Percentiles rank a stretch among this genome's conserved stretches.
These are phyloP conservation scores for Suillus luteus DNA, from an alignment of 768 basidiomycete species.

Conservation along the genomic window DNA sequence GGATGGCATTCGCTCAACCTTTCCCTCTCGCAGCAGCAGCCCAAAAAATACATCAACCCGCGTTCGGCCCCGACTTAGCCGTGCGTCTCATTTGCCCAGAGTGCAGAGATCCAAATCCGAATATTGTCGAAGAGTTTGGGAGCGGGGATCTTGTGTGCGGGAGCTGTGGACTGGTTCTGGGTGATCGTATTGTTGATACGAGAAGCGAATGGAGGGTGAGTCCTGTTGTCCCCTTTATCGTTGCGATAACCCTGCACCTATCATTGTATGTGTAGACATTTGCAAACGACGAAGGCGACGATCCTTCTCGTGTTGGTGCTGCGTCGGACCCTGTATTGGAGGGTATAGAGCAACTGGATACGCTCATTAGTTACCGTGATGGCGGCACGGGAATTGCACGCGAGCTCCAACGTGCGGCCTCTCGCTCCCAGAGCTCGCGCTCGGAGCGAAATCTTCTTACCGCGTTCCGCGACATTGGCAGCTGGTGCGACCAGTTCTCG, in stretches of 20 bases:
- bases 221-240: conserved; percentile 26
- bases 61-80: conserved; percentile 80
- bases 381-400: conserved; percentile 91
- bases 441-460: conserved; percentile 83
- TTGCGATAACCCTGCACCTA: conserved; percentile 24
- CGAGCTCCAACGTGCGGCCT: conserved; percentile 90
- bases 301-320: conserved; percentile 99
- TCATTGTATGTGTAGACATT: conserved; percentile 71
- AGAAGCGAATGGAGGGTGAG: conserved; percentile 96
- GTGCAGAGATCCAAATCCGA: conserved; percentile 89
- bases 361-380: conserved; percentile 93
- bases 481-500: conserved; percentile 95
- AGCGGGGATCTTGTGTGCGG: conserved; percentile 97
- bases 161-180: conserved; percentile 90
- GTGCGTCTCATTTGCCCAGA: conserved; percentile 94
- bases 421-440: conserved; percentile 74
- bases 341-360: conserved; percentile 92
- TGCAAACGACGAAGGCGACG: conserved; percentile 98
- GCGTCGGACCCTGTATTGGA: conserved; percentile 92
- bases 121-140: conserved; percentile 97
- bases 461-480: conserved; percentile 89
- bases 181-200: conserved; percentile 96
- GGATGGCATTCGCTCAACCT: conserved; percentile 74
- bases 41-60: conserved; percentile 55
- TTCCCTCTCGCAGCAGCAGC: conserved; percentile 68